Percentiles rank a stretch among this genome's conserved stretches.
These are phyloP conservation scores for Euptelea pleiosperma DNA, from an alignment of 164 flowering plant genomes.

Conservation along the genomic window DNA sequence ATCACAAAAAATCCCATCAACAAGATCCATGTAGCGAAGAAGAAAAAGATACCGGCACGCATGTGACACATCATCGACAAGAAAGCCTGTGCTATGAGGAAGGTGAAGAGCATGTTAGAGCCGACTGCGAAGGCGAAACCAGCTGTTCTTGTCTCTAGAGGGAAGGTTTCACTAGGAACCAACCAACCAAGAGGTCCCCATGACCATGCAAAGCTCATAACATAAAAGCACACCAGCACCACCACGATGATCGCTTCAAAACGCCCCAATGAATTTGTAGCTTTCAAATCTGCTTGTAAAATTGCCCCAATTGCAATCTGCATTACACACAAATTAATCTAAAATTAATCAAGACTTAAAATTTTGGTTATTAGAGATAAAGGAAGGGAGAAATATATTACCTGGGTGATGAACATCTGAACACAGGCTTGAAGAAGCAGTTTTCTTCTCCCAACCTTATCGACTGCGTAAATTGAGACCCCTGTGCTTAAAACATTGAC, in stretches of 20 bases:
- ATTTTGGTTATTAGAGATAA: too few species aligned
- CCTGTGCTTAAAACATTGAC: constrained; percentile 27
- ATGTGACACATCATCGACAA: constrained; percentile 67
- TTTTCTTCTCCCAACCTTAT: constrained; percentile 21
- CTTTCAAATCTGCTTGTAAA: constrained; percentile 22
- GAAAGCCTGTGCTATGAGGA: constrained; percentile 75
- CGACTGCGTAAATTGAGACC: constrained; percentile 23
- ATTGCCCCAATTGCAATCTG: constrained; percentile 35
- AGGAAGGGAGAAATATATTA: neutral
- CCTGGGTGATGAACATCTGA: constrained; percentile 30
- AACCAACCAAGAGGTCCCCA: constrained; percentile 76
- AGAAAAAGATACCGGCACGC: constrained; percentile 62
- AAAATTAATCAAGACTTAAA: too few species aligned
- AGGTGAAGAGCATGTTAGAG: constrained; percentile 71
- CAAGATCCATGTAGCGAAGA: constrained; percentile 59
- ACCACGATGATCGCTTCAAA: constrained; percentile 34
- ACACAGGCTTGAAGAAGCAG: constrained; percentile 26
- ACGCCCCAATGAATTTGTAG: constrained; percentile 20
- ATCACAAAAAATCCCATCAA: constrained; percentile 42
- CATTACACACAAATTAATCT: too few species aligned
- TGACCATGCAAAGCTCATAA: constrained; percentile 58
- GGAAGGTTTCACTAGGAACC: constrained; percentile 63
- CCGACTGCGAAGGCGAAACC: constrained; percentile 66
- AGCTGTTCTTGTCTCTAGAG: constrained; percentile 51
- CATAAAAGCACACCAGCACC: constrained; percentile 40